These are phyloP conservation scores for Sclerotinia nivalis DNA, from an alignment of 2,329 filamentous ascomycete genomes.

Conservation along the genomic window DNA sequence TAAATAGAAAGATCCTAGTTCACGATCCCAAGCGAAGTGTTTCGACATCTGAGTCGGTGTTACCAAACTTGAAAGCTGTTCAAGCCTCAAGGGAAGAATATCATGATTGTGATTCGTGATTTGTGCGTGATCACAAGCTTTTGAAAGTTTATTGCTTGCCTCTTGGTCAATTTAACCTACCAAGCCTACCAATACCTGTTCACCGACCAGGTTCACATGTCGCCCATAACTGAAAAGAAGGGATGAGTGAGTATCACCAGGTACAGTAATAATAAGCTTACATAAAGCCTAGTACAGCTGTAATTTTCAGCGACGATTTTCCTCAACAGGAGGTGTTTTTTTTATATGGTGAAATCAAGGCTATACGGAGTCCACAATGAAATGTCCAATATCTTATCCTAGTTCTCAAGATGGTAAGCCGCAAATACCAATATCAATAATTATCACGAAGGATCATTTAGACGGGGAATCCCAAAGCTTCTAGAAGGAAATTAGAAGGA, in stretches of 20 bases:
- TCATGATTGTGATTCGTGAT: background rate
- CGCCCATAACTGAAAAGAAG: constrained; percentile 9
- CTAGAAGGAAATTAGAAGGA: constrained; percentile 24
- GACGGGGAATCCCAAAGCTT: constrained; percentile 13
- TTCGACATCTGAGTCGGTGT: constrained; percentile 5
- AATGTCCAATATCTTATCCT: background rate
- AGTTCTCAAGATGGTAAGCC: background rate
- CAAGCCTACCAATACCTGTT: background rate
- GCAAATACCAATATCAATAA: background rate
- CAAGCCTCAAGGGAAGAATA: background rate
- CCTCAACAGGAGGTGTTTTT: background rate
- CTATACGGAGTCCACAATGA: background rate
- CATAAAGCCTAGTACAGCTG: background rate
- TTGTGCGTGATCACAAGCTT: background rate
- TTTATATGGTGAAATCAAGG: background rate
- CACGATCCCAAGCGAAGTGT: background rate
- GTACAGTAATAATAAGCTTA: constrained; percentile 18
- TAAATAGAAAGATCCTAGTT: background rate
- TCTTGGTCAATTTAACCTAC: background rate
- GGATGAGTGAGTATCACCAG: background rate
- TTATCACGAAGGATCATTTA: background rate
- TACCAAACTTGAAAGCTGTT: background rate
- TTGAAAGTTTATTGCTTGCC: constrained; percentile 1
- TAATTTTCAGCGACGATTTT: constrained; percentile 7
- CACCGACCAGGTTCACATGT: constrained; percentile 1